Conservation (phyloP, 2,329 filamentous ascomycete species). For the Monosporascus sp. region DNA sequence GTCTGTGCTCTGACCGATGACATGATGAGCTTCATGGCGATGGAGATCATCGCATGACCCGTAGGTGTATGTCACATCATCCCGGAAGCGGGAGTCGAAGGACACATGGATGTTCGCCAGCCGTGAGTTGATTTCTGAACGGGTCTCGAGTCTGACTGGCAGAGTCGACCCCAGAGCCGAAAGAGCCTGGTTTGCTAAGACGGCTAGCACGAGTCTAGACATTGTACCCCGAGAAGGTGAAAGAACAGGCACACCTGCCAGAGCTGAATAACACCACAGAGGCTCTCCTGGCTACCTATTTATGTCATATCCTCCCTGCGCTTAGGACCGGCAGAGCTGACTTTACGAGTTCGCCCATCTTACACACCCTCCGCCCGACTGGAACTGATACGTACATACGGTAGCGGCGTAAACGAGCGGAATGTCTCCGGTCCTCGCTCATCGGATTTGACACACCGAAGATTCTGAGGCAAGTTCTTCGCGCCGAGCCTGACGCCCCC, state of each 20-base stretch:
- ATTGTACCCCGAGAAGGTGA: neutral
- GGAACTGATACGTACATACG: no score
- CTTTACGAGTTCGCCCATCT: neutral
- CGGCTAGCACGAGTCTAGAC: neutral
- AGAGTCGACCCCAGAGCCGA: slow-evolving; percentile 6
- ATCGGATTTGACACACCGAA: neutral
- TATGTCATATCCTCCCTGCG: neutral
- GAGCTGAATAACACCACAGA: neutral
- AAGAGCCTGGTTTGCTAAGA: neutral
- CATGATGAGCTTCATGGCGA: slow-evolving; percentile 21
- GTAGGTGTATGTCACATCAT: slow-evolving; percentile 28
- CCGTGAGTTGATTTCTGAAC: slow-evolving; percentile 27
- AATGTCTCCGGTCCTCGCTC: neutral
- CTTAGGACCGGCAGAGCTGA: neutral
- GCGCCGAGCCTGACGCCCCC: neutral
- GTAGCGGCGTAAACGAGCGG: no score
- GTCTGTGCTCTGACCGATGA: slow-evolving; percentile 14
- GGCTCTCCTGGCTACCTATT: neutral
- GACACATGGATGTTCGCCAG: slow-evolving; percentile 30
- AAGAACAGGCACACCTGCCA: neutral
- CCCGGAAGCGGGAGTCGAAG: slow-evolving; percentile 17
- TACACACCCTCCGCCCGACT: no score
- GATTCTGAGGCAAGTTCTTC: neutral
- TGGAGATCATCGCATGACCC: slow-evolving; percentile 22
- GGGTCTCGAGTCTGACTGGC: slow-evolving; percentile 31